These are phyloP conservation scores for Didymella segeticola DNA, from an alignment of 2,329 filamentous ascomycete genomes.

Conservation along the genomic window DNA sequence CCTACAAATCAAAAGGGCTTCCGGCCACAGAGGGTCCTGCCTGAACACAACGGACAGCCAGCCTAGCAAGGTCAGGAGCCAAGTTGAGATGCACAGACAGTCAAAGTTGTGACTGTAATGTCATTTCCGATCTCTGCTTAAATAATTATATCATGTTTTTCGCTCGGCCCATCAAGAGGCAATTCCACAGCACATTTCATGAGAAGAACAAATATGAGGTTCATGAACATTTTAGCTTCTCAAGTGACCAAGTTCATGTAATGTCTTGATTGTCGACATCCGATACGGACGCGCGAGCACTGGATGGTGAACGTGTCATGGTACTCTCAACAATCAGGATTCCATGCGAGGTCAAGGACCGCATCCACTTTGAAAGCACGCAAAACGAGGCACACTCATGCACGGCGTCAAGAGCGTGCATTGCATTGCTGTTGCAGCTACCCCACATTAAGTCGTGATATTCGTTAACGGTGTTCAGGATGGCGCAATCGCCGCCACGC, in stretches of 20 bases:
- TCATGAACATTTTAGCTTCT: too few species aligned
- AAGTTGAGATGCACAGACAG: too few species aligned
- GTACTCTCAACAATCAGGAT: background rate
- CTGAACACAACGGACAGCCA: background rate
- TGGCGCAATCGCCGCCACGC: conserved; percentile 28
- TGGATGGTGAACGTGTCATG: background rate
- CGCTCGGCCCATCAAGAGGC: too few species aligned
- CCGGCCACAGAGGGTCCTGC: background rate
- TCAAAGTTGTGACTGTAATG: too few species aligned
- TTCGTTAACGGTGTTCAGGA: conserved; percentile 18
- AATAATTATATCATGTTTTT: too few species aligned
- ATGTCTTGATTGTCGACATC: too few species aligned
- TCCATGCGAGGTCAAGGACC: background rate
- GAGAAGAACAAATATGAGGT: too few species aligned
- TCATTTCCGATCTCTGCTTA: too few species aligned
- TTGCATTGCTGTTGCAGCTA: background rate
- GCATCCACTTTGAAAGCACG: background rate
- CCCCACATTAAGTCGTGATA: conserved; percentile 11
- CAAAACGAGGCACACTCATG: background rate
- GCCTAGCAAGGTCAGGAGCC: too few species aligned
- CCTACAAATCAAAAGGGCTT: background rate
- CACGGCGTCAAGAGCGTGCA: conserved; percentile 1
- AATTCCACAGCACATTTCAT: too few species aligned
- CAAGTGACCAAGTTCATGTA: too few species aligned
- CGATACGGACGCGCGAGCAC: too few species aligned